Base-by-base conservation (phyloP, 2,329 filamentous ascomycete species). In the Phialocephala subalpina region DNA sequence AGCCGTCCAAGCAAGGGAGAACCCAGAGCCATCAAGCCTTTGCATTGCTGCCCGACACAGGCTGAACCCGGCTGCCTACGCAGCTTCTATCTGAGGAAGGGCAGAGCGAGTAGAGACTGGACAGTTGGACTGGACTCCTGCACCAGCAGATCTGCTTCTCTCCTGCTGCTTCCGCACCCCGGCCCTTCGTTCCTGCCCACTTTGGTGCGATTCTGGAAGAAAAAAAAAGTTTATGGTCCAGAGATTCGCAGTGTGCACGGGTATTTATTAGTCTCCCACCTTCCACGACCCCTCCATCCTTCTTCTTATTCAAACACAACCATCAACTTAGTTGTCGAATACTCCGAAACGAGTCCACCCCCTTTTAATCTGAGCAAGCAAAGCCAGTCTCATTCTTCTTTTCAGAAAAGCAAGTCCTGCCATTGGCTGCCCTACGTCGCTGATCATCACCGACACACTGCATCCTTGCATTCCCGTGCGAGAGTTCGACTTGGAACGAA, bases 11-110 rank as follows among this genome's bases (percentile, higher is more conserved):
- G 40, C 62, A 53, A 59, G 62, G 55, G 29, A 58, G 36, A 36
- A 49, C 61, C 61, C 25, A 35, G 52, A 55, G 52, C 52, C 27
- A 55, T 18, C 29, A 25, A 55, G 27, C 38, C 16, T 18, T 65
- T 62, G 64, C 64, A 72, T 74, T 73, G 69, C 71, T 75, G 72
- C 73, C 72, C 73, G 69, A 74, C 68, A 70, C 68, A 72, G 69
- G 70, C 70, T 72, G 71, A 72, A 70, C 61, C 67, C 67, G 63
- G 66, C 35, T 33, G 55, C 47, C 22, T n/a, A 47, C 36, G 45
- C 45, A 22, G 4, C 20, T 25, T 49, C 45, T 49, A 49, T 49
- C 45, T 49, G 45, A 49, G 45, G 45, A 22, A 11, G 45, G 11
- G 11, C 56, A 58, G 57, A 14, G 22, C 12, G 14, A 42, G 57